Evolutionary conservation across 1,139 yeast species (phyloP), one percentile per base, ranked within the genome.

Genomic region (Suhomyces maxii): DNA sequence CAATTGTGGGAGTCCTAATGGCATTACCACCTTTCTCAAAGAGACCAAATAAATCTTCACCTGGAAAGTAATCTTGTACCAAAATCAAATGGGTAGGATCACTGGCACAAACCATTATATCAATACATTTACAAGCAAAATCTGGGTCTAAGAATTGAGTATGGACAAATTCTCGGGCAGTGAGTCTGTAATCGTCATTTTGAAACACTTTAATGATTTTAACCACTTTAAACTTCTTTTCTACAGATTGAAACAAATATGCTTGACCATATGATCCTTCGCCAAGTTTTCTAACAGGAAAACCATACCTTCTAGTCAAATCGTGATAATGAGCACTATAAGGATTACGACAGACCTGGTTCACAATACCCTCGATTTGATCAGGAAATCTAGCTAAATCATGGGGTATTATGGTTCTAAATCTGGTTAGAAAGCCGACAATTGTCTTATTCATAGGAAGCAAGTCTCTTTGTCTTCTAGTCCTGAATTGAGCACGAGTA

Each of bases 221-320:
- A 28, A 47, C 35, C 6, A 36, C 50, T 26, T 33, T 42, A 3
- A 31, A 13, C 26, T n/a, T 31, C 7, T 40, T 40, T 7, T 36
- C 28, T 3, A 9, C 12, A n/a, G 28, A 26, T 11, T 34, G 41
- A 32, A 47, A 41, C n/a, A 45, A 25, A 26, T 46, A 50, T 1
- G 45, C 41, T 7, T 37, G 51, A 4, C 61, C 61, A 32, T 52
- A 58, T 8, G 60, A 52, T 6, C 63, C 63, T 28, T 54, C 56
- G 18, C 61, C 60, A 10, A 58, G 47, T 3, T 55, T 49, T 37
- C 48, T 50, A 36, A 51, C 41, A 9, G 53, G 53, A n/a, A 30
- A 31, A 2, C 53, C 53, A 31, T 46, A 50, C 14, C 31, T 36
- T 26, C 34, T 26, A 12, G 41, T 34, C 37, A 42, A 36, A 14